phyloP scores from a whole-genome alignment of 2,329 filamentous ascomycete species.

The Verticillium tricorpus region DNA sequence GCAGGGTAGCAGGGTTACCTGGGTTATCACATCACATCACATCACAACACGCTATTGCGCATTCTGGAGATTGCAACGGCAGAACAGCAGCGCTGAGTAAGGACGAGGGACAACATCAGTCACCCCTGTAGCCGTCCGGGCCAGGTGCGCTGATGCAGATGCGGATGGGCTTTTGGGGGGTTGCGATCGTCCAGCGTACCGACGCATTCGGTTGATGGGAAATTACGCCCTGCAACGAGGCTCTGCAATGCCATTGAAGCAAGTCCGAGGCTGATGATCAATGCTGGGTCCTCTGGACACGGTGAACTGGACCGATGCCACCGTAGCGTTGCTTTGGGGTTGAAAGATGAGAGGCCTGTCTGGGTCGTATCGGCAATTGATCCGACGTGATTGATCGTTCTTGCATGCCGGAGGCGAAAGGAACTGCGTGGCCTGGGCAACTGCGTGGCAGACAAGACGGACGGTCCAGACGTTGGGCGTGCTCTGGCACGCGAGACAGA shows the following conservation, averaged over 20 bases:
- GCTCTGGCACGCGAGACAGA: background rate
- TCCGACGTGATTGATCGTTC: background rate
- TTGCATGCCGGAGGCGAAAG: background rate
- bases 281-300: background rate
- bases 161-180: background rate
- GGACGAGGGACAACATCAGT: background rate
- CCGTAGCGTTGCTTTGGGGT: background rate
- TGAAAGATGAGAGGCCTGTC: background rate
- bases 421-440: background rate
- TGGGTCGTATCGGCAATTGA: background rate
- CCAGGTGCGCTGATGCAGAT: background rate
- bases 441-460: background rate
- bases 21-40: conserved; percentile 9
- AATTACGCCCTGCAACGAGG: background rate
- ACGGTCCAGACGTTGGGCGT: background rate
- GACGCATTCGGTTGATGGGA: background rate
- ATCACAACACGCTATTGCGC: conserved; percentile 9
- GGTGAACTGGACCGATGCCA: conserved; percentile 5
- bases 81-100: background rate
- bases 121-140: background rate
- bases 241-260: background rate
- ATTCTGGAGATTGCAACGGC: conserved; percentile 5
- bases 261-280: background rate
- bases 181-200: background rate
- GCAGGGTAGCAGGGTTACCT: background rate